Evolutionary conservation across 169 alveolate genomes (phyloP).

Genomic region (Plasmodium knowlesi): DNA sequence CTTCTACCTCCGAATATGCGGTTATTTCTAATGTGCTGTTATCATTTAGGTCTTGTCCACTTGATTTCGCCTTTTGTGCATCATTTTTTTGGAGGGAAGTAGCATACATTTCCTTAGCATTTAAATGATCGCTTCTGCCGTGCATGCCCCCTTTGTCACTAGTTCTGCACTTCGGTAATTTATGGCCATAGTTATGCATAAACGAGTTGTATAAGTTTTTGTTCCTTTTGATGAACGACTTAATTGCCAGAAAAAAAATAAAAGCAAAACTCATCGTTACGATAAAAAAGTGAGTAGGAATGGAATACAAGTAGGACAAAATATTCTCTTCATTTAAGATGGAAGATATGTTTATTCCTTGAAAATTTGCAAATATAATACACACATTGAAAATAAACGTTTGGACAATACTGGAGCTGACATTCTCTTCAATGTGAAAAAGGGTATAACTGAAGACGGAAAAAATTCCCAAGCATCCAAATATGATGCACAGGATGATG

Average conservation of each 20-base stretch:
- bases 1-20: conserved; percentile 2
- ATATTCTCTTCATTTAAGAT: conserved; percentile 12
- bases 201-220: conserved; percentile 14
- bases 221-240: conserved; percentile 59
- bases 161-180: not conserved
- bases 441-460: conserved; percentile 39
- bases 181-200: conserved; percentile 20
- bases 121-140: not conserved
- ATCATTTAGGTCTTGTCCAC: not conserved
- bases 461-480: conserved; percentile 42
- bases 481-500: conserved; percentile 27
- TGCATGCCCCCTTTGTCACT: not conserved
- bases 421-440: conserved; percentile 37
- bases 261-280: conserved; percentile 56
- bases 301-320: conserved; percentile 15
- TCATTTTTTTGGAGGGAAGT: not conserved
- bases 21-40: not conserved
- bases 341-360: conserved; percentile 56
- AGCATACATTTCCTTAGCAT: not conserved
- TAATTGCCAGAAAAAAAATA: conserved; percentile 45
- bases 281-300: conserved; percentile 54
- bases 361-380: conserved; percentile 69
- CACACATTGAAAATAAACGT: conserved; percentile 66
- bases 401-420: conserved; percentile 11
- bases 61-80: not conserved